These are phyloP conservation scores for Gymnopilus junonius DNA, from an alignment of 768 basidiomycete genomes.

Conservation along the genomic window DNA sequence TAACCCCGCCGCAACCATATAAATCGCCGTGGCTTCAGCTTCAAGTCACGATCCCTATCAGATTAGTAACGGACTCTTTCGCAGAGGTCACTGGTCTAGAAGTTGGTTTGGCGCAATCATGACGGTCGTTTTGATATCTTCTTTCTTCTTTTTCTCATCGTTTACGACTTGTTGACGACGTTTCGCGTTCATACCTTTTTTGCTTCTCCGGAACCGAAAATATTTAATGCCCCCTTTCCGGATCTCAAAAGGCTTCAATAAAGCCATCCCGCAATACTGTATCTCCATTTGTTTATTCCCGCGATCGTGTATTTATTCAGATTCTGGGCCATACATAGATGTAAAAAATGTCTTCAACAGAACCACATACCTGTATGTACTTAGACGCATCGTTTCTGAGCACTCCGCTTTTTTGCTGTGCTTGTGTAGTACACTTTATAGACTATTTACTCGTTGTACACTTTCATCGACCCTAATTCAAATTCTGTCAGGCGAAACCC, in stretches of 20 bases:
- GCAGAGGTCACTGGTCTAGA: slow-evolving; percentile 23
- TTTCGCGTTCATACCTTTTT: not conserved
- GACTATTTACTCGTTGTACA: not conserved
- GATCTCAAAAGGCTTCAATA: not conserved
- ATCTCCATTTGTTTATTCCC: not conserved
- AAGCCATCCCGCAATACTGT: not conserved
- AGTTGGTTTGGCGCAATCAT: slow-evolving; percentile 7
- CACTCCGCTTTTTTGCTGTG: not conserved
- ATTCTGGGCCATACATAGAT: no score
- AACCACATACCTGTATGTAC: not conserved
- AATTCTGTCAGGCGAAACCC: not conserved
- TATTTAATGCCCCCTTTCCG: not conserved
- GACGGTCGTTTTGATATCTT: not conserved
- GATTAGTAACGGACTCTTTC: slow-evolving; percentile 63
- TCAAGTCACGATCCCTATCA: slow-evolving; percentile 55
- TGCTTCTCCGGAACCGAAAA: not conserved
- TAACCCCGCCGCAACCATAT: slow-evolving; percentile 44
- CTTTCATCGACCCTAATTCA: not conserved
- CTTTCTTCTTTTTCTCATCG: not conserved
- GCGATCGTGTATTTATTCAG: not conserved
- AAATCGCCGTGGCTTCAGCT: slow-evolving; percentile 38
- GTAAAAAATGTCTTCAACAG: not conserved
- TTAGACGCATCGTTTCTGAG: not conserved
- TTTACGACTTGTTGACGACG: not conserved
- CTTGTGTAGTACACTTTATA: not conserved